Conservation (phyloP, 352 stramenopile species). For the Globisporangium radiosum region DNA sequence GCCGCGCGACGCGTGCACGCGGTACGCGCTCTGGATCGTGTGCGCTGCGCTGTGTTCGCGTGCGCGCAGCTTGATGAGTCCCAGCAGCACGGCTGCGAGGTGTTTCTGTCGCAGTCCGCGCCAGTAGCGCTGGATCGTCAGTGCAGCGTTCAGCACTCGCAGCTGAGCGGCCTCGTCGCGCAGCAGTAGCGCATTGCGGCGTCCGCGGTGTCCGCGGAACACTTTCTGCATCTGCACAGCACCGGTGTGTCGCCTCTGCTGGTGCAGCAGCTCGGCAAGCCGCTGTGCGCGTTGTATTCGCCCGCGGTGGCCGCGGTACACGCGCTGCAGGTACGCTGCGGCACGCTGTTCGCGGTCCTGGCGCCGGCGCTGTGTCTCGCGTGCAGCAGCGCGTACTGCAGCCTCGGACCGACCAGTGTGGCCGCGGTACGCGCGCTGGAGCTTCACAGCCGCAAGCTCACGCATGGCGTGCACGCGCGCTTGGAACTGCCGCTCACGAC, state of each 20-base stretch:
- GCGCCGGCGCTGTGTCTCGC: too few species aligned
- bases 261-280: constrained; percentile 41
- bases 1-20: constrained; percentile 45
- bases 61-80: constrained; percentile 55
- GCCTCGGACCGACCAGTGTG: too few species aligned
- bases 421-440: constrained; percentile 47
- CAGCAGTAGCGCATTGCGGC: constrained; percentile 32
- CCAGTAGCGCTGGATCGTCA: constrained; percentile 79
- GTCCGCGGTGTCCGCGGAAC: constrained; percentile 50
- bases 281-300: constrained; percentile 33
- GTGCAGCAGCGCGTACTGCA: too few species aligned
- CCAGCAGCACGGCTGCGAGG: constrained; percentile 57
- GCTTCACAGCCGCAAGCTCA: constrained; percentile 51
- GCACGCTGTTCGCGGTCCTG: too few species aligned
- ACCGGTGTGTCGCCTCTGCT: constrained; percentile 37
- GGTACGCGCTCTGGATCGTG: constrained; percentile 59
- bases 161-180: constrained; percentile 33
- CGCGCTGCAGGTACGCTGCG: too few species aligned
- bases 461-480: constrained; percentile 46
- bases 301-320: constrained; percentile 46
- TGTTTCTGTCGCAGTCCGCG: constrained; percentile 71
- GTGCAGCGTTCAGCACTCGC: constrained; percentile 35
- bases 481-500: constrained; percentile 37
- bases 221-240: constrained; percentile 62
- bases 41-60: constrained; percentile 50